Base-by-base conservation (phyloP, 257 asterid genomes). In the Fraxinus pennsylvanica region DNA sequence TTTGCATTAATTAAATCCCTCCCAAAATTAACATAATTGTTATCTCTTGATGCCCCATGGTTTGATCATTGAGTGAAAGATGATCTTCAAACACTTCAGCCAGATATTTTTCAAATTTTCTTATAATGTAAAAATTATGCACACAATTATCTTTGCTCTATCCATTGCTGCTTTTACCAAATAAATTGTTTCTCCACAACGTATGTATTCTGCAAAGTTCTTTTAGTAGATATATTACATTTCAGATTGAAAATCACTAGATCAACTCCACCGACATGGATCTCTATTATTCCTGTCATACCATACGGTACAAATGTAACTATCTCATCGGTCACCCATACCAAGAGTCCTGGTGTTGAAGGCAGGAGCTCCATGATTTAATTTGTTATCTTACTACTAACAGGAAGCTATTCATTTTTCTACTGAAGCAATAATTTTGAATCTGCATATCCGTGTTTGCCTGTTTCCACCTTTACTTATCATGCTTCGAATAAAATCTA, bases 401-500 rank as follows among this genome's bases (percentile, higher is more conserved):
- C 6, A 17, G 21, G 38, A 39, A 17, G 63, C 63, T 38, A 36
- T 71, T 38, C 33, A 38, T 38, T 15, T 71, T 36, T 30, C 29
- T 33, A 33, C 8, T 17, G 68, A 27, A 17, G 45, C 68, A 32
- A 32, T 21, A 74, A 35, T 21, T 33, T 21, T 68, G 47, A 74
- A 29, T 70, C 33, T 52, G 74, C 36, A 74, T 27, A 19, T 19
- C 57, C 67, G 63, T 68, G 68, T 59, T 71, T 63, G 57, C 61
- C 70, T 59, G 54, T 79, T 70, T 47, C 14, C 74, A 65, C 72
- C 52, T 43, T 38, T 61, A 47, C 74, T 76, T 74, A 35, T 70
- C 77, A 65, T 76, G 71, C 72, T 14, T 68, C 22, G 39, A 14
- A 33, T 59, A 35, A 25, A 47, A 35, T 77, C 35, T 57, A 71